These are phyloP conservation scores for Plantago elongata DNA, from an alignment of 257 asterid species.

Conservation along the genomic window DNA sequence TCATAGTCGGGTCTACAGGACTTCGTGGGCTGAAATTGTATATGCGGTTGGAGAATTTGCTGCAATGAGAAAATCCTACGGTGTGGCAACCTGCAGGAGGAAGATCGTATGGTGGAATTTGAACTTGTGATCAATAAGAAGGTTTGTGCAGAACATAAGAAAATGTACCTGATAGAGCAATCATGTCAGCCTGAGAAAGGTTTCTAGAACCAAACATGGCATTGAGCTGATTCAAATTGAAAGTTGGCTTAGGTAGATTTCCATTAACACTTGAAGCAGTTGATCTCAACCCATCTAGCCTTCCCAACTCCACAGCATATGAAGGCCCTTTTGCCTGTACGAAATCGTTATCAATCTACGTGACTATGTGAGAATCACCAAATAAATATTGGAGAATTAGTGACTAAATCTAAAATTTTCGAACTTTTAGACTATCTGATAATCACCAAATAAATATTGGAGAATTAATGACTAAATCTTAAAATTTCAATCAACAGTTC, in stretches of 20 bases:
- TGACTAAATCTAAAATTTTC: too few species aligned
- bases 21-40: slow-evolving; percentile 48
- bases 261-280: slow-evolving; percentile 57
- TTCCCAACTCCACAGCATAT: slow-evolving; percentile 73
- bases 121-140: too few species aligned
- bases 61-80: slow-evolving; percentile 82
- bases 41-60: slow-evolving; percentile 55
- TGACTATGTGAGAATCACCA: too few species aligned
- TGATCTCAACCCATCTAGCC: slow-evolving; percentile 72
- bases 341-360: background rate
- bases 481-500: too few species aligned
- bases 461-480: too few species aligned
- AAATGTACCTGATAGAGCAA: slow-evolving; percentile 78
- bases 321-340: slow-evolving; percentile 73
- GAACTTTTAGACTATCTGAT: too few species aligned
- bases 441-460: too few species aligned
- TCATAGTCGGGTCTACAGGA: slow-evolving; percentile 68
- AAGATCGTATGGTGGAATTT: background rate
- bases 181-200: slow-evolving; percentile 61
- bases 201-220: slow-evolving; percentile 59
- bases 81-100: slow-evolving; percentile 60
- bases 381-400: too few species aligned
- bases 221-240: slow-evolving; percentile 64
- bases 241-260: slow-evolving; percentile 58
- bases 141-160: background rate